Base-by-base conservation (phyloP, 1,284 basidiomycete species). In the Pseudozyma sp. region DNA sequence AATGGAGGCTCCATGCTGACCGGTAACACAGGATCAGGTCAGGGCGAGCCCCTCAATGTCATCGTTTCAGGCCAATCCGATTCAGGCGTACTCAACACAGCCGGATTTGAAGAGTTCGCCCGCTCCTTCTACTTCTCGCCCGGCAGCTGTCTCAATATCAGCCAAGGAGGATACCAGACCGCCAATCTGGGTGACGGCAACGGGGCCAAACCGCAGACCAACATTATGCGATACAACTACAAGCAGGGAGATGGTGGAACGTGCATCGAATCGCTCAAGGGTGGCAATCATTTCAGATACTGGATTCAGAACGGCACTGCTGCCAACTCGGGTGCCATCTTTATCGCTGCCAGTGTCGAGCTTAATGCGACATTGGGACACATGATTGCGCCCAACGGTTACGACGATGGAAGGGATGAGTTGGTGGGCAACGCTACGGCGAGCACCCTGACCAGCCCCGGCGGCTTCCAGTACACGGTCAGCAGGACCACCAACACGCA, bases 171-270 rank as follows among this genome's bases (percentile, higher is more conserved):
- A 4, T 55, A 70, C 13, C 85, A 83, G 45, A 61, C 66, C 29
- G 78, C 77, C 59, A 80, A 85, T 56, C 75, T 81, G 7, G 84
- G 82, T 8, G 85, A 83, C 44, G 81, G 71, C 53, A 75, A 64
- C 59, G 83, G 81, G 4, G 34, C 17, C 44, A 44, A 52, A 16
- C 59, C 69, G 33, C 82, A 84, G 60, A 77, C 72, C 45, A 80
- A 78, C 53, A 63, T 82, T 19, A 60, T 76, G 57, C 74, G 82
- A 7, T 77, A 71, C 59, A 75, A 77, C 31, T 81, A 57, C 59
- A 68, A 70, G 34, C 61, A 68, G 50, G 70, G 76, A n/a, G 75
- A 78, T 52, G 66, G 67, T 9, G 75, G 75, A 4, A 78, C 70
- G 5, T 80, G 79, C 44, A 48, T 64, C 43, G 75, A 83, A 54